phyloP scores from a whole-genome alignment of 768 basidiomycete species.

The Suillus subluteus region DNA sequence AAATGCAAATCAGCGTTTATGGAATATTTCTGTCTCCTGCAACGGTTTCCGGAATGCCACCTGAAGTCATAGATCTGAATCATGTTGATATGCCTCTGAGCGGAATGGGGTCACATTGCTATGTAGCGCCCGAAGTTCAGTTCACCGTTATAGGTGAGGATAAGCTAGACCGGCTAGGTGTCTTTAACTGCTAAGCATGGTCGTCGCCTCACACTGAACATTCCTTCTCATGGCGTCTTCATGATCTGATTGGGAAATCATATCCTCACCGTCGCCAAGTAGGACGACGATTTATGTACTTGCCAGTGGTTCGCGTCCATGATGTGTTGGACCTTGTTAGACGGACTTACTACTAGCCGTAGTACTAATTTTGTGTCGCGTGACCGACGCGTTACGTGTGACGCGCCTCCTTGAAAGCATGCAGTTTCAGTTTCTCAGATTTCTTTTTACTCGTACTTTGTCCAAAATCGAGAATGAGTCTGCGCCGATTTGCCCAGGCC shows the following conservation, averaged over 20 bases:
- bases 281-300: not conserved
- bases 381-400: constrained; percentile 32
- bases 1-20: not conserved
- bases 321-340: no score
- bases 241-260: not conserved
- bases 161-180: not conserved
- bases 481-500: constrained; percentile 60
- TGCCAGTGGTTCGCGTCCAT: no score
- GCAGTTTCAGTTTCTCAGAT: constrained; percentile 4
- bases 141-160: not conserved
- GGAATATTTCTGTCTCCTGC: not conserved
- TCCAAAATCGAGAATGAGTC: constrained; percentile 43
- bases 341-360: not conserved
- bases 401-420: constrained; percentile 28
- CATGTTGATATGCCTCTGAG: not conserved
- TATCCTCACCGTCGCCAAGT: not conserved
- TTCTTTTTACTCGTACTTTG: constrained; percentile 5
- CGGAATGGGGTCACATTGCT: not conserved
- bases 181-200: not conserved
- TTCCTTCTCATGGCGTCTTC: not conserved
- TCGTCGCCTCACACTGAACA: not conserved
- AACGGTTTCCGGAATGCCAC: not conserved
- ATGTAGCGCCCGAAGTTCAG: no score
- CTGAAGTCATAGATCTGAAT: not conserved
- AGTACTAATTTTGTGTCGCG: constrained; percentile 13